Base-by-base conservation (phyloP, 805 yeast species). In the Sugiyamaella marilandica region DNA sequence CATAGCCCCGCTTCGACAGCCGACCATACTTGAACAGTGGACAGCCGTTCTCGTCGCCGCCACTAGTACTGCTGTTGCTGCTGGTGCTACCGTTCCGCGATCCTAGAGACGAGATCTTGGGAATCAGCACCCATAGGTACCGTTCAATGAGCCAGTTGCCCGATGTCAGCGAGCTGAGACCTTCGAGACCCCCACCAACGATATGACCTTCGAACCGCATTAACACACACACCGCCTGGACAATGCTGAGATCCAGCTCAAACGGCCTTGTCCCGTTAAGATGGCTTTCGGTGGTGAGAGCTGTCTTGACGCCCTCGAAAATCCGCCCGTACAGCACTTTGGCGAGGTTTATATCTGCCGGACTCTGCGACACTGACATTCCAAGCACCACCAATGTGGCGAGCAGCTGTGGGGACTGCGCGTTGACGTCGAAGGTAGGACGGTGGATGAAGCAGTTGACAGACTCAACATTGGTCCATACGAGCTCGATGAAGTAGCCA, bases 141-240 rank as follows among this genome's bases (percentile, higher is more conserved):
- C 60, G 41, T 33, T 64, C 62, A n/a, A 56, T 54, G 5, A 59
- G 51, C 53, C 61, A 55, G 13, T 55, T 53, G 43, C 65, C 58
- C 21, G 57, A 45, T 31, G 57, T 33, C 46, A 49, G 33, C 33
- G 47, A 41, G 36, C 14, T 47, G 43, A 37, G 26, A 5, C 19
- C 49, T 18, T 50, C 50, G 14, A 31, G 31, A n/a, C 57, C 64
- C 11, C 54, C 57, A 14, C 59, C 58, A 10, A 59, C 29, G 26
- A 60, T 50, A 19, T 62, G 60, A 24, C 33, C 16, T 54, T 66
- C 69, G 47, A 58, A 61, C 37, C 70, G 52, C 55, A 62, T 46
- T 41, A 65, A 51, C 45, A 67, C 49, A 29, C 62, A 44, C 29
- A 62, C 59, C 4, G 71, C 69, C 47, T 64, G 70, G 18, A 66